These are phyloP conservation scores for Capsicum pubescens DNA, from an alignment of 257 asterid species.

Conservation along the genomic window DNA sequence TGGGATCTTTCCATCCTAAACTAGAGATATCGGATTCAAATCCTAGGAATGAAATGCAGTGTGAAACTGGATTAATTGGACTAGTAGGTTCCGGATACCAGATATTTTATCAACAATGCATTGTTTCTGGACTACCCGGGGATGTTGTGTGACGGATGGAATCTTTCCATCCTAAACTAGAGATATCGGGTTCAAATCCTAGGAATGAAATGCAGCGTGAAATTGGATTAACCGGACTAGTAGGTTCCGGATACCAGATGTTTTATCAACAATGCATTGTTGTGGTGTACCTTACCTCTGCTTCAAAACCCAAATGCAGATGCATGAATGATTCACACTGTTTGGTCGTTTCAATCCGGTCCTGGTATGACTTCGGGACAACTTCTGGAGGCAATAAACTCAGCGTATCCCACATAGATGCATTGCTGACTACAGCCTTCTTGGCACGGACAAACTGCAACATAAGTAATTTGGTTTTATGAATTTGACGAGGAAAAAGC, in stretches of 20 bases:
- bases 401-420: constrained; percentile 97
- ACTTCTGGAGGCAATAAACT: constrained; percentile 71
- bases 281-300: constrained; percentile 55
- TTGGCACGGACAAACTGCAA: constrained; percentile 82
- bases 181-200: not conserved
- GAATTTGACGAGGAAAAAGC: not conserved
- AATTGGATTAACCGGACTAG: not conserved
- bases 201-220: not conserved
- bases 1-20: not conserved
- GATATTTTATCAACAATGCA: not conserved
- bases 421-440: constrained; percentile 94
- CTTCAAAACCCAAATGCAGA: constrained; percentile 92
- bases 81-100: not conserved
- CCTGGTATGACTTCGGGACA: constrained; percentile 68
- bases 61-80: not conserved
- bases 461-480: constrained; percentile 19
- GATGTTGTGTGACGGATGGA: not conserved
- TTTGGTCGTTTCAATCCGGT: constrained; percentile 65
- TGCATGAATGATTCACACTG: constrained; percentile 99
- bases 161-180: not conserved
- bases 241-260: not conserved
- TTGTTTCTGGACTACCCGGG: not conserved
- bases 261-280: not conserved
- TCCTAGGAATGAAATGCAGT: not conserved
- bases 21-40: not conserved